phyloP scores from a whole-genome alignment of 192 early-diverging fungal genomes.

The Rhizoclosmatium sp. region DNA sequence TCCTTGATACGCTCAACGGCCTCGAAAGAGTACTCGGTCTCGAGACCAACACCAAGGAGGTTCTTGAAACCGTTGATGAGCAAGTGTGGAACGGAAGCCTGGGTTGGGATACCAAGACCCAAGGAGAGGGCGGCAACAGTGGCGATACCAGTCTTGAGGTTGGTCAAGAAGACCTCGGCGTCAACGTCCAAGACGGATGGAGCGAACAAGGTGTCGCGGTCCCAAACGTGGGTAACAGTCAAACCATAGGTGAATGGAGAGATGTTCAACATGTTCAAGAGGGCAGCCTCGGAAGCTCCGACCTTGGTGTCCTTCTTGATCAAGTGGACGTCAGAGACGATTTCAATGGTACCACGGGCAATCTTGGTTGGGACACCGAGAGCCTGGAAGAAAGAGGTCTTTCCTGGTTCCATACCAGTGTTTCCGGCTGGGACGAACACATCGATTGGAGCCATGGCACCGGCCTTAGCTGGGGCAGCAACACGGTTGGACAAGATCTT shows the following conservation, averaged over 20 bases:
- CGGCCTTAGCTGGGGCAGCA: conserved; percentile 94
- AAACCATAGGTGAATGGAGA: conserved; percentile 99
- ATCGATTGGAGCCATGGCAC: conserved; percentile 92
- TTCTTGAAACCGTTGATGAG: conserved; percentile 99
- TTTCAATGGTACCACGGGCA: conserved; percentile 99
- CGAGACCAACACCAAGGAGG: conserved; percentile 87
- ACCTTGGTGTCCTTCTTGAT: conserved; percentile 92
- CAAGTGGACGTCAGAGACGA: conserved; percentile 92
- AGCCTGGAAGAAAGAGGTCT: conserved; percentile 99
- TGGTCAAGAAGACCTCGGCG: conserved; percentile 87
- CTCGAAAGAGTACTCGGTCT: conserved; percentile 87
- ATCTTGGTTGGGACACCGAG: conserved; percentile 99
- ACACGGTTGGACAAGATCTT: conserved; percentile 94
- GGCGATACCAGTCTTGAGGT: conserved; percentile 86
- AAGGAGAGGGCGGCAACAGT: conserved; percentile 93
- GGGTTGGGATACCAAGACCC: conserved; percentile 63
- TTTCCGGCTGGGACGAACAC: conserved; percentile 94
- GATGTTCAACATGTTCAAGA: conserved; percentile 99
- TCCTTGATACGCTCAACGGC: conserved; percentile 93
- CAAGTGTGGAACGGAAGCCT: conserved; percentile 90
- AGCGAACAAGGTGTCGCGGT: conserved; percentile 88
- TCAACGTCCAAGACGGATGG: conserved; percentile 91
- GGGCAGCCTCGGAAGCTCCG: conserved; percentile 96
- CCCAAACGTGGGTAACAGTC: conserved; percentile 90
- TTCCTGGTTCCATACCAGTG: conserved; percentile 99